These are phyloP conservation scores for Gossypium herbaceum DNA, from an alignment of 345 rosid species.

Conservation along the genomic window DNA sequence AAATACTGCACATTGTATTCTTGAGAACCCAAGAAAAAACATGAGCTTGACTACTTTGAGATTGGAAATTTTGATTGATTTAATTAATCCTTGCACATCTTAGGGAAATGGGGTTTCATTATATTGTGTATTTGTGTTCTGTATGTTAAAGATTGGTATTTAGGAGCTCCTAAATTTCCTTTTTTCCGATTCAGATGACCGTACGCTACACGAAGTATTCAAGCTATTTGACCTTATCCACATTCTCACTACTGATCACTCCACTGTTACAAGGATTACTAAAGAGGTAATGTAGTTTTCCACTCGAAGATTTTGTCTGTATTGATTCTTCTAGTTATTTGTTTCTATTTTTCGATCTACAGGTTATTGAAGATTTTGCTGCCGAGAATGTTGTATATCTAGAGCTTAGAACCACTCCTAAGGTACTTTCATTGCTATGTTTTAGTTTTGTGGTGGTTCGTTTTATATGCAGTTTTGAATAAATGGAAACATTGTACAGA, in stretches of 20 bases:
- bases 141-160: not conserved
- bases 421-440: constrained; percentile 42
- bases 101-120: not conserved
- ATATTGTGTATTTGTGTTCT: not conserved
- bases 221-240: constrained; percentile 86
- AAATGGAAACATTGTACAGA: constrained; percentile 35
- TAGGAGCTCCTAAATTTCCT: constrained; percentile 10
- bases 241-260: constrained; percentile 74
- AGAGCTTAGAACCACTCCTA: constrained; percentile 94
- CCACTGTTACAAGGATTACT: constrained; percentile 75
- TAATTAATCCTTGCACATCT: not conserved
- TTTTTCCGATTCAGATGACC: constrained; percentile 36
- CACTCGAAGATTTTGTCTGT: not conserved
- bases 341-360: not conserved
- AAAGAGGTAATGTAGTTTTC: constrained; percentile 50
- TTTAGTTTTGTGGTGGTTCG: not conserved
- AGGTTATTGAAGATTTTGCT: constrained; percentile 97
- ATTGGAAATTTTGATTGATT: not conserved
- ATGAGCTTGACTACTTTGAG: not conserved
- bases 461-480: not conserved
- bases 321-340: not conserved
- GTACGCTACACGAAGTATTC: constrained; percentile 76
- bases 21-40: not conserved
- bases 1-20: constrained; percentile 6
- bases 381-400: constrained; percentile 80